phyloP scores from a whole-genome alignment of 1,284 basidiomycete species.

The Ceratobasidium sp. region DNA sequence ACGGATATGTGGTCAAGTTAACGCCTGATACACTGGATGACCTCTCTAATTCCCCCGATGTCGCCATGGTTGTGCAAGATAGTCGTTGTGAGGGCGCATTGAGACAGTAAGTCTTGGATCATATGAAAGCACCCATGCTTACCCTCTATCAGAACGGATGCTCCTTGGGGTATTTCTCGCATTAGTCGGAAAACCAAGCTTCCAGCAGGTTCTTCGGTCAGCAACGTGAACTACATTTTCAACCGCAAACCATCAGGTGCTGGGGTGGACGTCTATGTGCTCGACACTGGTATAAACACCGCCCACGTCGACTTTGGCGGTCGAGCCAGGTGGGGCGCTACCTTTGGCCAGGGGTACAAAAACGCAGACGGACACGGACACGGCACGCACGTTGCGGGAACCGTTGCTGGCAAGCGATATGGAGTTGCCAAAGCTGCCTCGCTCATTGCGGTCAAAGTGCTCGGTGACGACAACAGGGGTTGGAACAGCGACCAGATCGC shows the following conservation, averaged over 20 bases:
- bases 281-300: slow-evolving; percentile 57
- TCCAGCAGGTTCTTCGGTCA: slow-evolving; percentile 8
- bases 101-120: background rate
- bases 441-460: slow-evolving; percentile 96
- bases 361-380: slow-evolving; percentile 48
- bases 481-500: slow-evolving; percentile 74
- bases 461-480: slow-evolving; percentile 92
- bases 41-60: slow-evolving; percentile 26
- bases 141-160: slow-evolving; percentile 22
- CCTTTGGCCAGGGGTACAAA: slow-evolving; percentile 63
- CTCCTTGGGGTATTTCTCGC: slow-evolving; percentile 37
- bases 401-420: slow-evolving; percentile 71
- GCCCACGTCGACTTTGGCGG: slow-evolving; percentile 71
- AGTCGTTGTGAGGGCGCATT: background rate
- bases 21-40: slow-evolving; percentile 34
- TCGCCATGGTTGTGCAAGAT: slow-evolving; percentile 46
- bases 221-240: slow-evolving; percentile 21
- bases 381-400: slow-evolving; percentile 56
- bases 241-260: slow-evolving; percentile 57
- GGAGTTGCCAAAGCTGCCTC: slow-evolving; percentile 96
- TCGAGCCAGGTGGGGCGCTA: slow-evolving; percentile 67
- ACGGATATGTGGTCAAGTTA: slow-evolving; percentile 45
- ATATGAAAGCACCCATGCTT: background rate
- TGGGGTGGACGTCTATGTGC: slow-evolving; percentile 69
- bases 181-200: slow-evolving; percentile 28